Base-by-base conservation (phyloP, 257 asterid species). In the Solanum tarijense region DNA sequence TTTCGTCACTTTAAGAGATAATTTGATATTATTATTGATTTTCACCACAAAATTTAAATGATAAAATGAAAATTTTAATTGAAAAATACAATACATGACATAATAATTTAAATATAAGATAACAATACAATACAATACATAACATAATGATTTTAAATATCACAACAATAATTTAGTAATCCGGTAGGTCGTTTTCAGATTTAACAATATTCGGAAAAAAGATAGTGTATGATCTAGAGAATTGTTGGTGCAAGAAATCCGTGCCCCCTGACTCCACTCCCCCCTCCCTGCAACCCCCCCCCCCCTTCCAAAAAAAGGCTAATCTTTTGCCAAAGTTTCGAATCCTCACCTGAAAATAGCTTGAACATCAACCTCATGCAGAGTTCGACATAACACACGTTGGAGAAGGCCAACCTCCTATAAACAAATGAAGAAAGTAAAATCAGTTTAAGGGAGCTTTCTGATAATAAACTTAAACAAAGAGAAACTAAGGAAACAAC, bases 381-480 rank as follows among this genome's bases (percentile, higher is more conserved):
- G 91, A 89, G 92, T 94, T 85, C 96, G 95, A 73, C 97, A 94
- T 88, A 97, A 92, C 34, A 97, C 96, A 65, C 99, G 98, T 88
- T 93, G 95, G 89, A 97, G 96, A 90, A 91, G 93, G 85, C 95
- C 97, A 87, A 96, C 99, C 91, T 97, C 99, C 99, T 97, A 95
- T 82, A 66, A 60, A 87, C 41, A 90, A 90, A 89, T 88, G 35
- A 85, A 46, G 25, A 29, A 78, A 82, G 86, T 82, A 48, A 82
- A 89, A 86, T 88, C 86, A 89, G 89, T 62, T 87, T 52, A 39
- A 48, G 65, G 68, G 39, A 29, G 32, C 69, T 82, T 74, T 82
- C 43, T 82, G 69, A 48, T 18, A 48, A 81, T 18, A 52, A 82
- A 76, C 83, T 39, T 23, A 11, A 79, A 79, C 66, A 79, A 79